Base-by-base conservation (phyloP, 805 yeast species). In the Debaryomyces hansenii region DNA sequence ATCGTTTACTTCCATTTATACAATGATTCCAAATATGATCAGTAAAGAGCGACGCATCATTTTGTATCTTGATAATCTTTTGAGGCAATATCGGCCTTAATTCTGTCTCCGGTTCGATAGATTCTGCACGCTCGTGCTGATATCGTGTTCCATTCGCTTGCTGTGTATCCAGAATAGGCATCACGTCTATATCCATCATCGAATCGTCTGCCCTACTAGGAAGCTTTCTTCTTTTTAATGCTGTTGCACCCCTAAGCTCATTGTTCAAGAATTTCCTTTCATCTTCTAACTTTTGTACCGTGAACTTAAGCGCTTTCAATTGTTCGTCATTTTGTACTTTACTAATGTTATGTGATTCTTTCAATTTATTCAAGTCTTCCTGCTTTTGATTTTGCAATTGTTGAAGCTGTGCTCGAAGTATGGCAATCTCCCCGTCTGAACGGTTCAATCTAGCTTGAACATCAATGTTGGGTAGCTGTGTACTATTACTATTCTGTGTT, bases 381-480 rank as follows among this genome's bases (percentile, higher is more conserved):
- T 67, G 67, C 36, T 67, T 67, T 41, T 67, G 71, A 20, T 58
- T 58, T 42, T 77, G 78, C 3, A 79, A 50, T 36, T 77, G 74
- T 16, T 75, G 66, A 16, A 87, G 66, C 54, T 83, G 88, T 8
- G 84, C 80, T 45, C 95, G 71, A 14, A 91, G 70, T 31, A 90
- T 83, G 11, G 94, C 83, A 32, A 87, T 83, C 58, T 91, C 96
- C 2, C 97, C 97, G 45, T 79, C 79, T 4, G 88, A 85, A 31
- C 75, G 67, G 45, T 70, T 72, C n/a, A 82, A 39, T 43, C 57
- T 49, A 46, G 57, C 52, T 55, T 58, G 58, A 45, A 63, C 41
- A 49, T 63, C 52, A 44, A 42, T 46, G 18, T 50, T 40, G 9
- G 41, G 24, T n/a, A 24, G 18, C 6, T 9, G 15, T 15, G 45